A percentile compares a stretch with the other conserved stretches of the same genome.
Conservation (phyloP, 805 yeast species). For the Candida nemodendra region DNA sequence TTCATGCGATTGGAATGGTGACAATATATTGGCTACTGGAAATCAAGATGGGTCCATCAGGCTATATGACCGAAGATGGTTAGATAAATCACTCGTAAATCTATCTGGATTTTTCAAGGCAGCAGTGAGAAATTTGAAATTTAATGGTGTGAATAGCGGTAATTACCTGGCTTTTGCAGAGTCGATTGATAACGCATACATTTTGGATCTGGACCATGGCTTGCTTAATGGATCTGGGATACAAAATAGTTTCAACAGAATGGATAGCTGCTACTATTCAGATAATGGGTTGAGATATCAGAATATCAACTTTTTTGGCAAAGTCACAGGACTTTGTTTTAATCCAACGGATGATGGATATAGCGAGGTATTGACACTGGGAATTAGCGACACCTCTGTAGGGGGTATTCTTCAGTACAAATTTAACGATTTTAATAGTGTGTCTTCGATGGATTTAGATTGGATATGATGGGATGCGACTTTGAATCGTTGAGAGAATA, state of each 20-base stretch:
- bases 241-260: neutral
- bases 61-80: constrained; percentile 48
- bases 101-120: constrained; percentile 32
- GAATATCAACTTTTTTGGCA: constrained; percentile 54
- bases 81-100: constrained; percentile 13
- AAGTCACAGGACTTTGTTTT: constrained; percentile 55
- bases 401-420: constrained; percentile 58
- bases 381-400: constrained; percentile 51
- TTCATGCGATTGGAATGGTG: constrained; percentile 58
- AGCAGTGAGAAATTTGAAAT: constrained; percentile 53
- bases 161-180: constrained; percentile 54
- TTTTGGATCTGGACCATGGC: constrained; percentile 35
- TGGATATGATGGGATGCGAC: no score
- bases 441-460: constrained; percentile 11
- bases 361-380: constrained; percentile 51
- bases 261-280: neutral
- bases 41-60: constrained; percentile 60
- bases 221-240: neutral
- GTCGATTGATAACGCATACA: constrained; percentile 55
- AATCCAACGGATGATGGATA: constrained; percentile 38
- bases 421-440: constrained; percentile 17
- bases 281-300: constrained; percentile 32
- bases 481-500: no score
- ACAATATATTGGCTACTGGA: constrained; percentile 48
- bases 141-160: constrained; percentile 43